These are phyloP conservation scores for Rhodotorula glutinis DNA, from an alignment of 1,284 basidiomycete genomes.

Conservation along the genomic window DNA sequence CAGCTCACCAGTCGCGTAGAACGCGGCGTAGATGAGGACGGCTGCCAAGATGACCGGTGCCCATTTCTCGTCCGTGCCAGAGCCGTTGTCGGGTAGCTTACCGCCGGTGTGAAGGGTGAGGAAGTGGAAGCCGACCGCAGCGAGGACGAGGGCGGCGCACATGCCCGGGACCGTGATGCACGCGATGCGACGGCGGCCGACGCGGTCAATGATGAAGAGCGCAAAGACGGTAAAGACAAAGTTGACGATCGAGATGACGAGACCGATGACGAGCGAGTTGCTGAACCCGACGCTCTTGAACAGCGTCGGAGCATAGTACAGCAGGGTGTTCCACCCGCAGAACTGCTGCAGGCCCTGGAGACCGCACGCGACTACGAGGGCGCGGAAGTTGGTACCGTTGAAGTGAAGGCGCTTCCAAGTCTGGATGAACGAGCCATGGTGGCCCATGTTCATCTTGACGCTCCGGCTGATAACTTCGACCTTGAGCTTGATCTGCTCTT, in stretches of 20 bases:
- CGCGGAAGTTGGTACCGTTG: conserved; percentile 32
- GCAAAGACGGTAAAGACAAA: conserved; percentile 78
- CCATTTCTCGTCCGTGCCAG: conserved; percentile 62
- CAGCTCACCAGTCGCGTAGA: conserved; percentile 57
- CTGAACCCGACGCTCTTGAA: conserved; percentile 76
- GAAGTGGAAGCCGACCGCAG: conserved; percentile 69
- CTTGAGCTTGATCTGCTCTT: conserved; percentile 65
- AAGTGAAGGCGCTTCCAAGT: conserved; percentile 38
- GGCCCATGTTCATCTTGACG: conserved; percentile 63
- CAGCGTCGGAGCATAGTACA: conserved; percentile 57
- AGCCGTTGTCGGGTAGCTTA: conserved; percentile 60
- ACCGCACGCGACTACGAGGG: conserved; percentile 66
- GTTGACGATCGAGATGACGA: conserved; percentile 74
- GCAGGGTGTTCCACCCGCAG: conserved; percentile 58
- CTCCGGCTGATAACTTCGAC: conserved; percentile 58
- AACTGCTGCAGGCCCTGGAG: conserved; percentile 79
- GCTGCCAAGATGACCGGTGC: conserved; percentile 67
- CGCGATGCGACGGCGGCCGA: conserved; percentile 74
- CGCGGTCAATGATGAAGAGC: conserved; percentile 67
- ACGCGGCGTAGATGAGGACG: conserved; percentile 78
- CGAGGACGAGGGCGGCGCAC: conserved; percentile 66
- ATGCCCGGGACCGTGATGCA: conserved; percentile 72
- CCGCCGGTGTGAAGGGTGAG: conserved; percentile 66
- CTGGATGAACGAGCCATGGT: conserved; percentile 53
- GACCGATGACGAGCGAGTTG: conserved; percentile 72